phyloP scores from a whole-genome alignment of 31 red algal genomes.

The Asparagopsis taxiformis region DNA sequence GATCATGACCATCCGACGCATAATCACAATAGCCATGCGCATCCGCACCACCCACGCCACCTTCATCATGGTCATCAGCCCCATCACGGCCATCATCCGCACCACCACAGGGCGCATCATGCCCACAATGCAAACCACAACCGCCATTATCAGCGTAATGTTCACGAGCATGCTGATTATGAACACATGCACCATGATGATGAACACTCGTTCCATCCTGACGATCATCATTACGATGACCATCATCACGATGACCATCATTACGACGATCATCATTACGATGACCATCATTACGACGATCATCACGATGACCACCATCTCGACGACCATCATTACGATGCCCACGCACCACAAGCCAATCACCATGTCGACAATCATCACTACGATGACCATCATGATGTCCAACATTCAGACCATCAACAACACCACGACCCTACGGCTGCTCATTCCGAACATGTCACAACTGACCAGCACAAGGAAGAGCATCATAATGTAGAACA shows the following conservation, averaged over 20 bases:
- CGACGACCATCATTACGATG: conserved; percentile 1
- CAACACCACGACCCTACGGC: neutral
- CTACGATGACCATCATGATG: conserved; percentile 10
- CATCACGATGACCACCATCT: conserved; percentile 14
- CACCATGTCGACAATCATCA: conserved; percentile 24
- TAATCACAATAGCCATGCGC: neutral
- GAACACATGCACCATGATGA: conserved; percentile 28
- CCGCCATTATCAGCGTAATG: conserved; percentile 13
- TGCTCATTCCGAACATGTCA: conserved; percentile 4
- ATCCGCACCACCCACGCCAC: conserved; percentile 13
- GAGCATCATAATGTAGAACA: conserved; percentile 21
- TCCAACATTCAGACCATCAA: conserved; percentile 2
- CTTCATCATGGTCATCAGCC: conserved; percentile 13
- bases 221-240: conserved; percentile 27
- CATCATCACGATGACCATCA: conserved; percentile 23
- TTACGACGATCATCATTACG: conserved; percentile 7
- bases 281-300: conserved; percentile 16
- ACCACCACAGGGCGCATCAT: neutral
- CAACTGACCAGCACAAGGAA: conserved; percentile 3
- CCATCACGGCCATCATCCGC: neutral
- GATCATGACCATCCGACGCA: conserved; percentile 13
- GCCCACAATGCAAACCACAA: conserved; percentile 9
- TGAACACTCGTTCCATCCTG: conserved; percentile 19
- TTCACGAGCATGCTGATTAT: conserved; percentile 30
- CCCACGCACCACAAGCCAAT: conserved; percentile 7